Base-by-base conservation (phyloP, 192 early-diverging fungal species). In the Podila horticola region DNA sequence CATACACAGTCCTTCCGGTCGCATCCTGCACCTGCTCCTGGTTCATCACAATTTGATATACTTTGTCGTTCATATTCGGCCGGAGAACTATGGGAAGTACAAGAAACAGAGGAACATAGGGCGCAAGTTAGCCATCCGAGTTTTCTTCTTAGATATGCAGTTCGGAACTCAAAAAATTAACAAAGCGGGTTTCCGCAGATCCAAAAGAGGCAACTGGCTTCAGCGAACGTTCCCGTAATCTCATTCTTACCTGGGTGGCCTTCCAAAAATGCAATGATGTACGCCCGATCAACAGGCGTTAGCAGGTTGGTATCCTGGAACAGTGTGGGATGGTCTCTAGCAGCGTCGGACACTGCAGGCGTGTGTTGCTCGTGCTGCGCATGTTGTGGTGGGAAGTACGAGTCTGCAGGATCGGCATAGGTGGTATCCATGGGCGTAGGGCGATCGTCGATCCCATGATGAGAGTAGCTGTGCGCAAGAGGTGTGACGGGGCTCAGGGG, bases 21-120 rank as follows among this genome's bases (percentile, higher is more conserved):
- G 71, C 59, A 31, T 81, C 77, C 62, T 72, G 70, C 3, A 81
- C 71, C 52, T 81, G 71, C 22, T 81, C 71, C 62, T 81, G 77
- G 67, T 81, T 81, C 77, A 81, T 81, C 28, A 81, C 70, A 45
- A 81, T 81, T 34, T 81, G 77, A 24, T 72, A 72, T 6, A 59
- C 49, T 1, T 66, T 73, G 33, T 72, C 77, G 29, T 81, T 72
- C 38, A 49, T 71, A 61, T 81, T 72, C 26, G 77, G 77, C 22
- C 77, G 71, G 41, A 73, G 66, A 28, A 81, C 77, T 81, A 66
- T 31, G 41, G 20, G 26, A 15, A 34, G n/a, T 48, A 58, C 38
- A 30, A 58, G 45, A 68, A 64, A 69, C 38, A 8, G 19, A 62
- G 29, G n/a, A 74, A 3, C 24, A 34, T 33, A 50, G 9, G 9